Evolutionary conservation across 73 alveolate genomes (phyloP).

Genomic region (Durusdinium trenchii): DNA sequence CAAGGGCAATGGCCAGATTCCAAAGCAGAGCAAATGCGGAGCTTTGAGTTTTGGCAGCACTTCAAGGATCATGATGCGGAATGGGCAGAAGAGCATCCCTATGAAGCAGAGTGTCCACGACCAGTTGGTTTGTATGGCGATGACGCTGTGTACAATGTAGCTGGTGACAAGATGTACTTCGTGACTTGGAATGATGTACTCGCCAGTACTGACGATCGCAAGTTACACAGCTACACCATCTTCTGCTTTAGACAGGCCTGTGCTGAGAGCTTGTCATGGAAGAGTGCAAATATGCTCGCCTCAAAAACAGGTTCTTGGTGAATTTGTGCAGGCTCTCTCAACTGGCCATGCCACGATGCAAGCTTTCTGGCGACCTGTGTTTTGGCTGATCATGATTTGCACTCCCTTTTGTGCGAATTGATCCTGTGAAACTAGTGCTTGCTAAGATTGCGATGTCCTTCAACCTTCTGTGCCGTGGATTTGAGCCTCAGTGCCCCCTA

Average conservation of each 20-base stretch:
- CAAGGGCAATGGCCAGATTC: background rate
- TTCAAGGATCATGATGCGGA: background rate
- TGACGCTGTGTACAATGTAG: background rate
- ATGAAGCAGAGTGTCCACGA: background rate
- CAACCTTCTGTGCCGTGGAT: background rate
- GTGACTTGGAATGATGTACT: background rate
- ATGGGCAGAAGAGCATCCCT: background rate
- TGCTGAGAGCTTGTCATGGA: too few relatives aligned
- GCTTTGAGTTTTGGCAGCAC: background rate
- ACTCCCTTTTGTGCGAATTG: too few relatives aligned
- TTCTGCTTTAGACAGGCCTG: background rate
- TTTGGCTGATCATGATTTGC: background rate
- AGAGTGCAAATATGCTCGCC: too few relatives aligned
- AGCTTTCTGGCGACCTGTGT: background rate
- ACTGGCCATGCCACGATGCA: background rate
- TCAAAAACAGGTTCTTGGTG: too few relatives aligned
- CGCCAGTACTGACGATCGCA: background rate
- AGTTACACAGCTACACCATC: background rate
- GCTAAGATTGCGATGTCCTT: background rate
- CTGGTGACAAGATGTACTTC: background rate
- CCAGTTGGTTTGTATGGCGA: background rate
- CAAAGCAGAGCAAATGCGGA: background rate
- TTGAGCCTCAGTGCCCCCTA: background rate
- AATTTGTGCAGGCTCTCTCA: background rate
- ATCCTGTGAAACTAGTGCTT: too few relatives aligned